Percentiles rank a stretch among this genome's conserved stretches.
Evolutionary conservation across 768 basidiomycete species (phyloP).

Genomic region (Dacryopinax spathularia): DNA sequence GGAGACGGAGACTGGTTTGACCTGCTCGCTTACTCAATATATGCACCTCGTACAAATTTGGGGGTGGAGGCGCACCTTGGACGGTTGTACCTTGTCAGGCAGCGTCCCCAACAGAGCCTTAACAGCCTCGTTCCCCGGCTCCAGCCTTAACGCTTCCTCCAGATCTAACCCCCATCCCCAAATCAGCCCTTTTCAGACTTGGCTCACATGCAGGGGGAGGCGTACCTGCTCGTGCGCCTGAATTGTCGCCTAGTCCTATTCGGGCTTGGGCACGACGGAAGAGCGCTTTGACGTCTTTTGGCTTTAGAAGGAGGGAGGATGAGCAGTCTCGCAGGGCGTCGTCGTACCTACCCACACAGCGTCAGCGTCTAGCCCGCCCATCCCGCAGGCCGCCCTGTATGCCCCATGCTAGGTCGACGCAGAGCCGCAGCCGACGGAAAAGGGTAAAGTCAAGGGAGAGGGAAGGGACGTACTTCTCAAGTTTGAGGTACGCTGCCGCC

Average conservation of each 20-base stretch:
- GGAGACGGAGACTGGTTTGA: background rate
- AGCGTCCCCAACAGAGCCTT: slow-evolving; percentile 48
- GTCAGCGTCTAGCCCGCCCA: background rate
- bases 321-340: slow-evolving; percentile 76
- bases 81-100: slow-evolving; percentile 26
- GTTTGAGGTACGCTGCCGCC: slow-evolving; percentile 82
- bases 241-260: slow-evolving; percentile 36
- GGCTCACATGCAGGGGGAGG: background rate
- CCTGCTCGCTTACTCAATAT: background rate
- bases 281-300: slow-evolving; percentile 59
- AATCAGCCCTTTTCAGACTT: slow-evolving; percentile 1
- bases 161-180: slow-evolving; percentile 37
- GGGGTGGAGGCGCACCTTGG: slow-evolving; percentile 14
- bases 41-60: background rate
- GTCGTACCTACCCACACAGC: slow-evolving; percentile 37
- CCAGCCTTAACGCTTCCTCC: slow-evolving; percentile 39
- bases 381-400: too few relatives aligned
- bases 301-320: slow-evolving; percentile 40
- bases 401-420: too few relatives aligned
- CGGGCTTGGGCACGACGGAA: slow-evolving; percentile 69
- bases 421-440: too few relatives aligned
- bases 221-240: slow-evolving; percentile 51
- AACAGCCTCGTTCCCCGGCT: slow-evolving; percentile 49
- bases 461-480: slow-evolving; percentile 67
- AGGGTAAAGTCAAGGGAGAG: background rate